Base-by-base conservation (phyloP, 176 grass and related monocot species). In the Paspalum vaginatum region DNA sequence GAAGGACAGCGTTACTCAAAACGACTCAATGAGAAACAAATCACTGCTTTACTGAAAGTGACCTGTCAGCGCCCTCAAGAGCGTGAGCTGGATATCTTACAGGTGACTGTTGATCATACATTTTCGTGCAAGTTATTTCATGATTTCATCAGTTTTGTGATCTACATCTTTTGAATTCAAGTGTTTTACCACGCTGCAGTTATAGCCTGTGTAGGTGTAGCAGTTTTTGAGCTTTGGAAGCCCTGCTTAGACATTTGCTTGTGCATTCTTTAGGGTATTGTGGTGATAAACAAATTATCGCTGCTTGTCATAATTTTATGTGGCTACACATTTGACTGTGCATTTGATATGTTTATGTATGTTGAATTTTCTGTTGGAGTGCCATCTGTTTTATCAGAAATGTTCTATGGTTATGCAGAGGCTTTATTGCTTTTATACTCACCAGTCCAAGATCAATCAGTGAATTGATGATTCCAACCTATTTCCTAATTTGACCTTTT, bases 1-100 rank as follows among this genome's bases (percentile, higher is more conserved):
- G 93, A 91, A 85, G 93, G 93, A 17, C 93, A 97, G 49, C 91
- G 93, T 26, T 97, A 97, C 77, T 97, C 90, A 1, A 97, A 97
- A 84, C 87, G 93, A 39, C 77, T 97, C 26, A 97, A 97, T 79
- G 93, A 97, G 83, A 97, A 97, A 67, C 93, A 97, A 74, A 97
- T 97, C 64, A 97, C 93, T 68, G 90, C 90, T 53, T 80, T 97
- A 66, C 83, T 97, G 20, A 97, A 88, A 89, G 93, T 97, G 57
- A 97, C 93, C 61, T 97, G 93, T 59, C 93, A 97, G 80, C 93
- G 93, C 4, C 93, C 93, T 48, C 79, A 86, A 79, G 88, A 93
- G 1, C 87, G 93, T 37, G 93, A 97, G 39, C 83, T 75, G 74
- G 93, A 97, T 77, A 97, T 97, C 47, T 83, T 97, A 75, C 83